Conservation (phyloP, 1,139 yeast species). For the Zhuliangozyma parablackwelliae region DNA sequence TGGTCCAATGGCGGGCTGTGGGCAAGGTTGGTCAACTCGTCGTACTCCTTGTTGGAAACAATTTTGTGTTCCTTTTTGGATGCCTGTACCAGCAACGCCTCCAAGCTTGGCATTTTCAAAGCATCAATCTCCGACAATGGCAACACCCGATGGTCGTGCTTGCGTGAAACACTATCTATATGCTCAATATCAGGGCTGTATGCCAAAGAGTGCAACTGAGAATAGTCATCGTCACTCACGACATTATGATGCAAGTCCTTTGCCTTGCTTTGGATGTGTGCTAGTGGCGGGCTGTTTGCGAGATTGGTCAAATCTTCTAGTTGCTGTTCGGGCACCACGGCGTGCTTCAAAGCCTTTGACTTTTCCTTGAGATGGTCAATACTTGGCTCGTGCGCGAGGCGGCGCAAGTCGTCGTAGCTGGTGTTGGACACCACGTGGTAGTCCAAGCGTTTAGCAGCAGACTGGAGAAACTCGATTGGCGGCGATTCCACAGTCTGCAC, state of each 20-base stretch:
- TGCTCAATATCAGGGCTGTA: slow-evolving; percentile 18
- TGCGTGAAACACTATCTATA: slow-evolving; percentile 14
- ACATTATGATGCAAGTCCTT: slow-evolving; percentile 1
- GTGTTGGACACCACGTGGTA: slow-evolving; percentile 19
- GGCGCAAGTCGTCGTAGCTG: slow-evolving; percentile 10
- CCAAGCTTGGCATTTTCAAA: slow-evolving; percentile 14
- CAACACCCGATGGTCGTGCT: slow-evolving; percentile 7
- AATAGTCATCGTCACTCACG: slow-evolving; percentile 8
- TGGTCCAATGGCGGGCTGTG: slow-evolving; percentile 18
- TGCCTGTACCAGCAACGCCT: slow-evolving; percentile 17
- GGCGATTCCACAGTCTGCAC: slow-evolving; percentile 16
- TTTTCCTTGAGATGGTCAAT: slow-evolving; percentile 10
- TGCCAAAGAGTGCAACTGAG: slow-evolving; percentile 10
- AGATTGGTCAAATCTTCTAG: slow-evolving; percentile 7
- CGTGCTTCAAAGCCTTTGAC: slow-evolving; percentile 9
- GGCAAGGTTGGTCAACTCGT: slow-evolving; percentile 15
- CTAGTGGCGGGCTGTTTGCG: slow-evolving; percentile 11
- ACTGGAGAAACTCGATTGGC: slow-evolving; percentile 12
- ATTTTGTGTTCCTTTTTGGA: slow-evolving; percentile 9
- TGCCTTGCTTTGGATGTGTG: slow-evolving; percentile 11
- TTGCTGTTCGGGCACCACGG: slow-evolving; percentile 13
- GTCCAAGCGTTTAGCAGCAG: slow-evolving; percentile 11
- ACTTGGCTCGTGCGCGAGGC: slow-evolving; percentile 9
- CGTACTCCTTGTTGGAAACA: neutral
- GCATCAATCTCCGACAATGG: slow-evolving; percentile 15